Conservation (phyloP, 768 basidiomycete genomes). For the Mycena haematopus region DNA sequence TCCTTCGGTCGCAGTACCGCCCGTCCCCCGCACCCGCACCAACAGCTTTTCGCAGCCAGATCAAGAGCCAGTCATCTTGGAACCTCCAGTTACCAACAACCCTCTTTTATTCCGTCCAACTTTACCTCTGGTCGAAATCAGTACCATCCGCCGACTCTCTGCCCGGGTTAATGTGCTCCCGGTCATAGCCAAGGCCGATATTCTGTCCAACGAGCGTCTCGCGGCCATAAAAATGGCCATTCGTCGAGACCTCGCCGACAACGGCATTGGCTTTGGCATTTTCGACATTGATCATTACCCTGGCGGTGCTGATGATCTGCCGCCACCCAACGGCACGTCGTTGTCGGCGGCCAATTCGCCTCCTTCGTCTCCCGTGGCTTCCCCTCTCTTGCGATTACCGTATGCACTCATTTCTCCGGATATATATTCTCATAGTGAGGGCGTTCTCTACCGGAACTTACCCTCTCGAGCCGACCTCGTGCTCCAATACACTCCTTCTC, state of each 20-base stretch:
- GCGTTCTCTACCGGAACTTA: slow-evolving; percentile 58
- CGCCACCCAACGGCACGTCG: slow-evolving; percentile 54
- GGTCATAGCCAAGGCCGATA: slow-evolving; percentile 82
- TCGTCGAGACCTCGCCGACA: slow-evolving; percentile 80
- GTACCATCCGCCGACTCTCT: slow-evolving; percentile 80
- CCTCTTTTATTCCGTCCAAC: slow-evolving; percentile 71
- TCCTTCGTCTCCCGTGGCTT: slow-evolving; percentile 68
- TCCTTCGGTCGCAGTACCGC: slow-evolving; percentile 68
- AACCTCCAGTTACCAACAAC: slow-evolving; percentile 78
- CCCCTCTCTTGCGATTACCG: slow-evolving; percentile 72
- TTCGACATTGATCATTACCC: slow-evolving; percentile 77
- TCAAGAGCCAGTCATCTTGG: slow-evolving; percentile 78
- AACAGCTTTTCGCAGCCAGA: slow-evolving; percentile 77
- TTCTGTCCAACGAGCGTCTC: slow-evolving; percentile 82
- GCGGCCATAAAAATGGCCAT: slow-evolving; percentile 81
- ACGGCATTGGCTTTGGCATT: slow-evolving; percentile 88
- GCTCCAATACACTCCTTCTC: slow-evolving; percentile 73
- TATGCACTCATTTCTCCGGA: slow-evolving; percentile 87
- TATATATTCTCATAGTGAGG: slow-evolving; percentile 84
- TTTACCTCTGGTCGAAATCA: slow-evolving; percentile 74
- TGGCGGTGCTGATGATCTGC: slow-evolving; percentile 51
- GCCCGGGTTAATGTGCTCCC: slow-evolving; percentile 87
- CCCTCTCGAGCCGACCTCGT: slow-evolving; percentile 74
- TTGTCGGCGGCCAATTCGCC: slow-evolving; percentile 62
- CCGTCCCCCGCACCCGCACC: slow-evolving; percentile 71